Percentiles rank a stretch among this genome's conserved stretches.
Conservation (phyloP, 1,139 yeast genomes). For the Blastobotrys proliferans region DNA sequence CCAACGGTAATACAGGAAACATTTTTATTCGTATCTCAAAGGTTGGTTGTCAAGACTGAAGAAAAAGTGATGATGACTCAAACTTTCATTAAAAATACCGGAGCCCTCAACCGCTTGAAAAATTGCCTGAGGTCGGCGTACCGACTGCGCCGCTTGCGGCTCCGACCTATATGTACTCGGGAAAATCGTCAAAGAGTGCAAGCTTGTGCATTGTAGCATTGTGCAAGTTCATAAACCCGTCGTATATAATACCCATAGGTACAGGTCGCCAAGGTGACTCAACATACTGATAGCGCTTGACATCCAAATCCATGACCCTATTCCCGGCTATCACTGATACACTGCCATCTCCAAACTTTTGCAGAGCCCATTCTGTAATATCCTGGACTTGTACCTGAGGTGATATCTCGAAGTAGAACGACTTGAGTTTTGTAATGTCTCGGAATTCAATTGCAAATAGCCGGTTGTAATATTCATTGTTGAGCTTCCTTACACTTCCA, state of each 20-base stretch:
- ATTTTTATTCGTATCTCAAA: constrained; percentile 3
- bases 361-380: constrained; percentile 2
- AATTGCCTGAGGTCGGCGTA: no score
- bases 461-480: neutral
- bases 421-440: neutral
- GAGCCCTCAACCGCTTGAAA: no score
- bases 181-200: neutral
- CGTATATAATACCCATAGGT: neutral
- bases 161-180: neutral
- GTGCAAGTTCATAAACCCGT: constrained; percentile 6
- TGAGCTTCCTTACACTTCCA: neutral
- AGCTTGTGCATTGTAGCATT: neutral
- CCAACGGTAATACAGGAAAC: constrained; percentile 17
- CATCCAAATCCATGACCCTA: neutral
- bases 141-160: no score
- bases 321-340: constrained; percentile 4
- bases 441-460: constrained; percentile 1
- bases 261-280: constrained; percentile 5
- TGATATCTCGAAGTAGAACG: constrained; percentile 7
- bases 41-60: neutral
- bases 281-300: neutral
- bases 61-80: neutral
- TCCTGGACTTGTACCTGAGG: constrained; percentile 8
- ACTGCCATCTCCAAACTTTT: neutral
- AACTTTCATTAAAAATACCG: neutral